Evolutionary conservation across 192 early-diverging fungal genomes (phyloP), one percentile per base, ranked within the genome.

Genomic region (Geosiphon pyriformis): DNA sequence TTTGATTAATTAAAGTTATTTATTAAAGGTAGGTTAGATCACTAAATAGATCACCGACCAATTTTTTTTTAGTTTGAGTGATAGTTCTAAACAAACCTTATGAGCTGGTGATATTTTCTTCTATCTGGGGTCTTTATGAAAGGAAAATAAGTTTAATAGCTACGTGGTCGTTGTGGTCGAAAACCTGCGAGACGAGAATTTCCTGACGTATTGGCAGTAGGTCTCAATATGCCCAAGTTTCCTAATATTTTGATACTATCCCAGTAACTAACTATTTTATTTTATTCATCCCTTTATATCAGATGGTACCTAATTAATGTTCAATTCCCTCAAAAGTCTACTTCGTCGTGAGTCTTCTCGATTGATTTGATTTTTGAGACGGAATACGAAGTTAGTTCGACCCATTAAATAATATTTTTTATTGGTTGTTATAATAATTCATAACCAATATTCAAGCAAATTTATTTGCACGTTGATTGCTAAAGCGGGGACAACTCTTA

Each of bases 131-230:
- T n/a, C n/a, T n/a, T n/a, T n/a, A n/a, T n/a, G n/a, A n/a, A 30
- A 26, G 35, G 8, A 87, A 91, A 55, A 84, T 92, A 52, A 81
- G 82, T 18, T 57, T 65, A 23, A 72, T 78, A 23, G 91, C 89
- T 2, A 70, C 68, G 0, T 87, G 90, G 86, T 80, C 83, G 18
- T 75, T 92, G 87, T 85, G 3, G 70, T 89, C 1, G 78, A 85
- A 2, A 69, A 86, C 30, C 69, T 94, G 26, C 68, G 81, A 8
- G 90, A 92, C 69, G 83, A 84, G 27, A 76, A 80, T 56, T 61
- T 80, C 10, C 78, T 84, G 30, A 92, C 90, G 0, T 94, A 86
- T 67, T 94, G 92, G 92, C 90, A 92, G 88, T 90, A 78, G 56
- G 80, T 58, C 54, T n/a, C n/a, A n/a, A n/a, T n/a, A n/a, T n/a